These are phyloP conservation scores for Rhizopus sp. DNA, from an alignment of 371 early-diverging fungal genomes.

Conservation along the genomic window DNA sequence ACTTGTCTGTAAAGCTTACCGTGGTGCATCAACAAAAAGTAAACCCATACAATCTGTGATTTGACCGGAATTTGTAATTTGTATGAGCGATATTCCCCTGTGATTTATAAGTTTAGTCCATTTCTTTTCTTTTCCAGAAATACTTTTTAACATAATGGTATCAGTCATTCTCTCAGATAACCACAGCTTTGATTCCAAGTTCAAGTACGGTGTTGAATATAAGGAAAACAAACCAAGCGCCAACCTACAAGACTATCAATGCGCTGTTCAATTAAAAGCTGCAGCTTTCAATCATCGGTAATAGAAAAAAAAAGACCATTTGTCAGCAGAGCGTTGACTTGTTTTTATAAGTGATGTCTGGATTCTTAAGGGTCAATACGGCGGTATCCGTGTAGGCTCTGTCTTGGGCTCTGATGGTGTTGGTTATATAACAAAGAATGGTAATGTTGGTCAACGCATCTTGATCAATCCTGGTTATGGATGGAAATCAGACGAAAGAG, in stretches of 20 bases:
- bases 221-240: too few species aligned
- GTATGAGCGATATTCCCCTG: too few species aligned
- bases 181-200: too few species aligned
- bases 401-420: conserved; percentile 65
- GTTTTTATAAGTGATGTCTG: conserved; percentile 50
- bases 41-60: too few species aligned
- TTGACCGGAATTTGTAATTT: too few species aligned
- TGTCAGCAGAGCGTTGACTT: not conserved
- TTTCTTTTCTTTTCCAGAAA: too few species aligned
- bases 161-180: too few species aligned
- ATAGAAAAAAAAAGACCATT: not conserved
- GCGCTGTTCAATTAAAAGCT: not conserved
- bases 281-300: not conserved
- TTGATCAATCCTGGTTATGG: conserved; percentile 56
- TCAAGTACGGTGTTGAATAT: too few species aligned
- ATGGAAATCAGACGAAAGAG: conserved; percentile 57
- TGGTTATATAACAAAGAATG: conserved; percentile 40
- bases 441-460: conserved; percentile 40
- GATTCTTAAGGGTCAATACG: conserved; percentile 60
- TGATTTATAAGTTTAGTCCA: too few species aligned
- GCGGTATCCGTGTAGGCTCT: conserved; percentile 50
- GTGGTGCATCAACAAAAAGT: too few species aligned
- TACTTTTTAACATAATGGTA: too few species aligned
- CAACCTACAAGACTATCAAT: not conserved
- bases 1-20: too few species aligned